phyloP scores from a whole-genome alignment of 139 green algal genomes.

The Chlorella sorokiniana region DNA sequence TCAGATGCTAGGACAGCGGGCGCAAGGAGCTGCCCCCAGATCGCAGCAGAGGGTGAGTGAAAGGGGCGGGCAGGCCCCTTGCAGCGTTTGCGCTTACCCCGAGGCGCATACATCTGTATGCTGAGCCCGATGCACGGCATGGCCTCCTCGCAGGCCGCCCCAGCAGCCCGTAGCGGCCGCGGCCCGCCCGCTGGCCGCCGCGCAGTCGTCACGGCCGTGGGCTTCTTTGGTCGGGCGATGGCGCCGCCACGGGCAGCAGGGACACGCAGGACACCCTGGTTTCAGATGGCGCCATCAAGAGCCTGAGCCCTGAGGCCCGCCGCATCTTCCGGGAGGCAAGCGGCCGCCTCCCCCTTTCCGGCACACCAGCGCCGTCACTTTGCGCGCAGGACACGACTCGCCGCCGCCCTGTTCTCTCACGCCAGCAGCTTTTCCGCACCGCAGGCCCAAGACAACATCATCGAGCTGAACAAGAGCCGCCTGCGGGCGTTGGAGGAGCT shows the following conservation, averaged over 20 bases:
- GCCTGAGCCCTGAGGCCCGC: slow-evolving; percentile 29
- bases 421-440: neutral
- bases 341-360: neutral
- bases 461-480: slow-evolving; percentile 39
- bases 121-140: neutral
- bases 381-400: too few relatives aligned
- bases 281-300: slow-evolving; percentile 23
- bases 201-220: neutral
- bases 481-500: slow-evolving; percentile 46
- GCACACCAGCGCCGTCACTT: too few relatives aligned
- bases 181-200: neutral
- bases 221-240: slow-evolving; percentile 1
- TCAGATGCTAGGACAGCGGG: neutral
- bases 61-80: neutral
- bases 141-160: neutral
- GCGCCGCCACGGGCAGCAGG: neutral
- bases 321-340: slow-evolving; percentile 40
- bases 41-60: neutral
- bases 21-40: neutral
- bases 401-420: neutral
- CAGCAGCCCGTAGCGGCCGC: neutral
- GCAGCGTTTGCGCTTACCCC: neutral
- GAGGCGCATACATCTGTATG: neutral
- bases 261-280: slow-evolving; percentile 16
- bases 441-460: slow-evolving; percentile 46